Evolutionary conservation across 192 early-diverging fungal genomes (phyloP).

Genomic region (Anaeromyces robustus): DNA sequence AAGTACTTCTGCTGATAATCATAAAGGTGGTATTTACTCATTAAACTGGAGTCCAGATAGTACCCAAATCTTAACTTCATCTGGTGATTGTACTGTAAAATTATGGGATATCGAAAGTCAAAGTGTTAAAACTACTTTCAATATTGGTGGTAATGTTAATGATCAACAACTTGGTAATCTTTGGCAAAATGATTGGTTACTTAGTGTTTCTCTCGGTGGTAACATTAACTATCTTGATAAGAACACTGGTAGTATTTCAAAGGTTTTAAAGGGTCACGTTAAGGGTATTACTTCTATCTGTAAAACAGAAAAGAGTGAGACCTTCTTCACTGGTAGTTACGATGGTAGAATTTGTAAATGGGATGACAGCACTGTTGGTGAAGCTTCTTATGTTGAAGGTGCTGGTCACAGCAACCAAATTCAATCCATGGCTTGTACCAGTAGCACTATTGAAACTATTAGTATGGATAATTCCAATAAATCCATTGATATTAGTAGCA

Average conservation of each 20-base stretch:
- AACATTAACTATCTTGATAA: slow-evolving; percentile 72
- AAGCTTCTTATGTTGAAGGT: slow-evolving; percentile 29
- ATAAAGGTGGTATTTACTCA: slow-evolving; percentile 70
- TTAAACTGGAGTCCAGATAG: slow-evolving; percentile 78
- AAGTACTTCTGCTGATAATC: slow-evolving; percentile 25
- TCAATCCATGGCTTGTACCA: slow-evolving; percentile 27
- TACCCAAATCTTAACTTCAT: slow-evolving; percentile 55
- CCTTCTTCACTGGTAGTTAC: slow-evolving; percentile 75
- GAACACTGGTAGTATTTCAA: slow-evolving; percentile 24
- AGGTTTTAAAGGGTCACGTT: slow-evolving; percentile 57
- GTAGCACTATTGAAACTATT: slow-evolving; percentile 28
- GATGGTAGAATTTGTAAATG: slow-evolving; percentile 77
- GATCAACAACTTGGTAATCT: slow-evolving; percentile 88
- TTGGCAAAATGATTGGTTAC: slow-evolving; percentile 60
- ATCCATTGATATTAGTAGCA: slow-evolving; percentile 5
- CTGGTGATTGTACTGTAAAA: slow-evolving; percentile 72
- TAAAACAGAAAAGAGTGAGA: slow-evolving; percentile 20
- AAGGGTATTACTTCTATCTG: slow-evolving; percentile 70
- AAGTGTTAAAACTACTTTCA: slow-evolving; percentile 26
- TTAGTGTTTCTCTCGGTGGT: slow-evolving; percentile 72
- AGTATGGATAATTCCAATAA: slow-evolving; percentile 67
- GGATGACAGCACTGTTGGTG: slow-evolving; percentile 25
- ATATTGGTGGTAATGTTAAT: slow-evolving; percentile 19
- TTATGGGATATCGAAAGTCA: slow-evolving; percentile 75
- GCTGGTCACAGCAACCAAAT: slow-evolving; percentile 65